Evolutionary conservation across 495 filamentous ascomycete species (phyloP).

Genomic region (Pseudomonodictys pantanalensis): DNA sequence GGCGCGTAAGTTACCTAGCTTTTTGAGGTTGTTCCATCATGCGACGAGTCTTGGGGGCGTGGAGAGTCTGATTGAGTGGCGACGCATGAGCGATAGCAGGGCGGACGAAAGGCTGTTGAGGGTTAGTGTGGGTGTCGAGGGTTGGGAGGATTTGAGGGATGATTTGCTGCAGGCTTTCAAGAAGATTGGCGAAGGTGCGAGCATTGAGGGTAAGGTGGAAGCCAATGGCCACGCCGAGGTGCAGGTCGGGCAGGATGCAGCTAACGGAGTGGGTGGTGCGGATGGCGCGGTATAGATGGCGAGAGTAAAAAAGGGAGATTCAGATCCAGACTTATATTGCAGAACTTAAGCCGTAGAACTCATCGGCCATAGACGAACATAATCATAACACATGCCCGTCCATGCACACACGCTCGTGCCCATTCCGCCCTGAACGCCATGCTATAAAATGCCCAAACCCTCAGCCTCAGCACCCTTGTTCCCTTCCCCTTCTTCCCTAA

Average conservation of each 20-base stretch:
- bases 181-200: constrained; percentile 30
- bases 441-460: background rate
- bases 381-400: no score
- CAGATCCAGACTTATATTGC: no score
- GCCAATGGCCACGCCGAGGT: background rate
- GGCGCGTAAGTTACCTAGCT: constrained; percentile 70
- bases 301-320: no score
- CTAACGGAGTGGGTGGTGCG: no score
- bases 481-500: background rate
- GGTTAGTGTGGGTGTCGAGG: constrained; percentile 83
- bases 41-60: constrained; percentile 91
- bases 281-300: background rate
- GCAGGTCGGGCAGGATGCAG: constrained; percentile 1
- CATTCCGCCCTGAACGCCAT: no score
- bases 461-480: no score
- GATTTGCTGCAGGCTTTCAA: constrained; percentile 73
- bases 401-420: no score
- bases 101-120: constrained; percentile 74
- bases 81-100: constrained; percentile 73
- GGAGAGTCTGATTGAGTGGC: constrained; percentile 89
- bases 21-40: constrained; percentile 83
- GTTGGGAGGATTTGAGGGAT: constrained; percentile 74
- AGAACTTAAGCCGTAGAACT: no score
- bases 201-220: background rate
- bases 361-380: no score